Evolutionary conservation across 192 early-diverging fungal species (phyloP).

Genomic region (Entomortierella lignicola): DNA sequence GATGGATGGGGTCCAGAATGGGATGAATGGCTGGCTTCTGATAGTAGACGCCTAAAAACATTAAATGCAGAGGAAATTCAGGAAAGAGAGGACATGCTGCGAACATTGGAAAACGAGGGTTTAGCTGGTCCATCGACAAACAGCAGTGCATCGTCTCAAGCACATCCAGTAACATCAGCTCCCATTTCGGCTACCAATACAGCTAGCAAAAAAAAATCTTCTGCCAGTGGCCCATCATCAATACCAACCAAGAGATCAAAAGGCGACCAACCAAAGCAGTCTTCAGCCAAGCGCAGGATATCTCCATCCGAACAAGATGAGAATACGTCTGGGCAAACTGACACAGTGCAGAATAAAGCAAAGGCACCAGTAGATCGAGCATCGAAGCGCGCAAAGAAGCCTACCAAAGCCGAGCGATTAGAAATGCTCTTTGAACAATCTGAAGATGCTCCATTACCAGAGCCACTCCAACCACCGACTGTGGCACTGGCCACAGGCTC

Average conservation of each 20-base stretch:
- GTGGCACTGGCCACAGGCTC: not conserved
- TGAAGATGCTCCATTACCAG: not conserved
- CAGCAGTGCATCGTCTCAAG: not conserved
- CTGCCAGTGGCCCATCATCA: not conserved
- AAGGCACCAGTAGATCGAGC: not conserved
- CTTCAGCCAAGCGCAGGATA: not conserved
- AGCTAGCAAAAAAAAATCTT: not conserved
- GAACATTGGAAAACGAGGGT: not conserved
- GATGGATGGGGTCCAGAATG: conserved; percentile 64
- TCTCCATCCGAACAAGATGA: not conserved
- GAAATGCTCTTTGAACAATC: not conserved
- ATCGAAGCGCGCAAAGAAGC: not conserved
- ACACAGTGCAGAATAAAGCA: too few relatives aligned
- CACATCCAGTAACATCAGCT: not conserved
- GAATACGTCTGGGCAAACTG: not conserved
- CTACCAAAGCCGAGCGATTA: not conserved
- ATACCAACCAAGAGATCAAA: not conserved
- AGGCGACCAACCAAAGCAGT: not conserved
- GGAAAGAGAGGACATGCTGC: not conserved
- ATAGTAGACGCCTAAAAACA: conserved; percentile 56
- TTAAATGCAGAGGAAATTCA: conserved; percentile 33
- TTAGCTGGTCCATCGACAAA: not conserved
- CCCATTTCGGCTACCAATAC: not conserved
- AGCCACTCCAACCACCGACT: not conserved
- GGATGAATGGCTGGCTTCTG: conserved; percentile 68